phyloP scores from a whole-genome alignment of 441 rosid species.

The Bocquillonia castaneifolia region DNA sequence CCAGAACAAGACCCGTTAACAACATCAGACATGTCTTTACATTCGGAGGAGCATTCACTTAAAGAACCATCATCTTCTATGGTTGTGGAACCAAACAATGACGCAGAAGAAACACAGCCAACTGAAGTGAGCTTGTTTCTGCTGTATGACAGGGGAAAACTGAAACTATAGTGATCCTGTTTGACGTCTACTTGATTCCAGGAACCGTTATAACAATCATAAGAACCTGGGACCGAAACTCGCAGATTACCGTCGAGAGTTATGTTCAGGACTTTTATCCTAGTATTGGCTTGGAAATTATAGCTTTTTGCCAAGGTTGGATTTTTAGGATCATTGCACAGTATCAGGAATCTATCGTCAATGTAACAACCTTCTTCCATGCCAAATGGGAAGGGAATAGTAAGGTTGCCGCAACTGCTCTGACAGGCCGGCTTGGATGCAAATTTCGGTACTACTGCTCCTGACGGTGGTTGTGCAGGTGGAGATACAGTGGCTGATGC shows the following conservation, averaged over 20 bases:
- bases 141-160: background rate
- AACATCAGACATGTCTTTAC: background rate
- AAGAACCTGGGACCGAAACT: background rate
- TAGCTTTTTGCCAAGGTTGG: background rate
- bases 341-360: background rate
- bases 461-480: background rate
- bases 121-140: constrained; percentile 2
- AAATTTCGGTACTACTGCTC: background rate
- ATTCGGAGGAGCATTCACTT: background rate
- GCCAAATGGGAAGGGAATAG: background rate
- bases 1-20: constrained; percentile 11
- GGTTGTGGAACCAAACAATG: background rate
- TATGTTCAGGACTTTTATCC: background rate
- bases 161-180: background rate
- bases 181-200: background rate
- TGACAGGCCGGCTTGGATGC: no score
- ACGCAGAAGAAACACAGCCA: constrained; percentile 3
- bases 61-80: background rate
- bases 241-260: background rate
- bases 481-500: background rate
- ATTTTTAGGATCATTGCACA: background rate
- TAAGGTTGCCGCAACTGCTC: background rate
- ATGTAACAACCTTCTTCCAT: background rate
- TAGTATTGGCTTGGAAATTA: background rate
- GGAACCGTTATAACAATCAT: background rate